A percentile compares a stretch with the other conserved stretches of the same genome.
phyloP scores from a whole-genome alignment of 1,284 basidiomycete genomes.

The Puccinia coronata region DNA sequence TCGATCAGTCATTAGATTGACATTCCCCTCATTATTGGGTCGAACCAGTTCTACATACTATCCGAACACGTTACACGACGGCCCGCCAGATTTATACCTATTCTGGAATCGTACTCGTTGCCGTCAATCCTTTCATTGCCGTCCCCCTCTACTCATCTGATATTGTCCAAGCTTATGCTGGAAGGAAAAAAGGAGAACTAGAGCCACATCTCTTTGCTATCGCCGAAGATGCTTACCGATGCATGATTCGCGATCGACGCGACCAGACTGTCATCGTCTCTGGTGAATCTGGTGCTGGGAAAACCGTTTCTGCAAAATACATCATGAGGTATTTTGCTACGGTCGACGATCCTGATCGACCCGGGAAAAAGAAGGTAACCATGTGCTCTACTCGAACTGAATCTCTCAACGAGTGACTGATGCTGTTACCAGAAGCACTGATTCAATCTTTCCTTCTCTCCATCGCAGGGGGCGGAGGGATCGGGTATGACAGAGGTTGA shows the following conservation, averaged over 20 bases:
- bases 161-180: constrained; percentile 96
- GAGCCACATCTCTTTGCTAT: constrained; percentile 99
- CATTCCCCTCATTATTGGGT: not conserved
- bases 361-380: constrained; percentile 64
- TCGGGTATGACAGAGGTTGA: constrained; percentile 83
- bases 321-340: constrained; percentile 99
- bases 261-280: constrained; percentile 99
- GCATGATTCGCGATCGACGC: constrained; percentile 89
- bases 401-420: not conserved
- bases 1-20: not conserved
- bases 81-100: constrained; percentile 97
- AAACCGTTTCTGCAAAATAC: constrained; percentile 99
- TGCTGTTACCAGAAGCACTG: constrained; percentile 66
- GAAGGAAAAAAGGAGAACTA: constrained; percentile 85
- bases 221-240: constrained; percentile 97
- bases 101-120: constrained; percentile 94
- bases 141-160: constrained; percentile 74
- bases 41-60: constrained; percentile 83
- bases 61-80: constrained; percentile 88
- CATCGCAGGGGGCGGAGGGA: constrained; percentile 6
- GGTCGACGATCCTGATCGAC: constrained; percentile 76
- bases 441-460: constrained; percentile 62
- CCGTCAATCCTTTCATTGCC: constrained; percentile 87
- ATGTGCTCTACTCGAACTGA: constrained; percentile 61
- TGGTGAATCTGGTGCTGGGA: constrained; percentile 98